Evolutionary conservation across 2,329 filamentous ascomycete species (phyloP), one percentile per base, ranked within the genome.

Genomic region (Colletotrichum salicis): DNA sequence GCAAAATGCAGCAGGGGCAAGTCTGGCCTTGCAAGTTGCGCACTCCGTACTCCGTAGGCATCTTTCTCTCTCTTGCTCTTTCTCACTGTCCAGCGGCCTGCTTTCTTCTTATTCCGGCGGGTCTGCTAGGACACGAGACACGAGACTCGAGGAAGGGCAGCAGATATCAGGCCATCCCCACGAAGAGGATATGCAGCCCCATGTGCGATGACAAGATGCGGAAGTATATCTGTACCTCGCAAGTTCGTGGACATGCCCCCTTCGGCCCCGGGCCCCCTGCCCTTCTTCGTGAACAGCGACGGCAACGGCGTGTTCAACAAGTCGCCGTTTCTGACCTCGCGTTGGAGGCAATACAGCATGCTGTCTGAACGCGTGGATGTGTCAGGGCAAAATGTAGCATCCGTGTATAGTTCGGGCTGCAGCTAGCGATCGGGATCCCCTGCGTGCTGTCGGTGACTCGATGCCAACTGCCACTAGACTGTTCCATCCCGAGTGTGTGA

Each of bases 391-490:
- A 56, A 12, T 37, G 37, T 48, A 27, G 64, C 57, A 45, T 67
- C 22, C 8, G 31, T 29, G 33, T 65, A 48, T 10, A 52, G 58
- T 52, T 27, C 27, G 19, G 41, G 41, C 67, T 67, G 68, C 64
- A 62, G 62, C 67, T 37, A 57, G 67, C 37, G 56, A 70, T 61
- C 56, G 48, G 31, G 27, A 24, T 70, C 54, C 45, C 55, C 48
- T 37, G 67, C 56, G 27, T 66, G 19, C 55, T 66, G 22, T 29
- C 48, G 45, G 55, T 66, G 62, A 48, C 68, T 29, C 63, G 45
- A 35, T 66, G 62, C 56, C 68, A 52, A 52, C 68, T 29, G 48
- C 31, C 41, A 60, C 45, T 29, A 52, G 48, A 59, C 57, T 8
- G 41, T 48, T 48, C 41, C 24, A 37, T 59, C 29, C 27, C 22